A percentile compares a stretch with the other conserved stretches of the same genome.
These are phyloP conservation scores for Acacia confusa DNA, from an alignment of 306 rosid genomes.

Conservation along the genomic window DNA sequence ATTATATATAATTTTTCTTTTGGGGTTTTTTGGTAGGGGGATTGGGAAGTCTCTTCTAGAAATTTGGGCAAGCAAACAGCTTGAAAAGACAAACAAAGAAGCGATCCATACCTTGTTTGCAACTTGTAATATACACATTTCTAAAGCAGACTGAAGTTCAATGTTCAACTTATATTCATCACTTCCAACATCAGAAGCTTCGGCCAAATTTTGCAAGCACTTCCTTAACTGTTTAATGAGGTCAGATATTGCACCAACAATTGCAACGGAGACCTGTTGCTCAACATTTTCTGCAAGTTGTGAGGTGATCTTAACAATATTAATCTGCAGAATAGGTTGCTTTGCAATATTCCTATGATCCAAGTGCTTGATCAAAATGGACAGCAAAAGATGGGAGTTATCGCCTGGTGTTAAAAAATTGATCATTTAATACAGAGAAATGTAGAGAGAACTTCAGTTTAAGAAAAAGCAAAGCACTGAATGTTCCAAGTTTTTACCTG, in stretches of 20 bases:
- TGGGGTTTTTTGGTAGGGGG: background rate
- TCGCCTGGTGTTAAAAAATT: conserved; percentile 66
- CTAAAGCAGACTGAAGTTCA: conserved; percentile 73
- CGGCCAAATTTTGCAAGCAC: conserved; percentile 76
- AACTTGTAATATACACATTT: conserved; percentile 73
- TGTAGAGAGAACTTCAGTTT: conserved; percentile 2
- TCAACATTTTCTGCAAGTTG: conserved; percentile 73
- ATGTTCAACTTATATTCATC: conserved; percentile 47
- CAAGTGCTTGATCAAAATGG: conserved; percentile 93
- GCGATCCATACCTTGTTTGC: conserved; percentile 65
- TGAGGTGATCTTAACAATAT: conserved; percentile 58
- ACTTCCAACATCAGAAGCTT: conserved; percentile 45
- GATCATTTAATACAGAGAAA: conserved; percentile 27
- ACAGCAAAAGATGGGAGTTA: conserved; percentile 77
- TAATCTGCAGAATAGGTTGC: conserved; percentile 68
- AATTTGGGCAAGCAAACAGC: conserved; percentile 20
- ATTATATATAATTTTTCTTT: background rate
- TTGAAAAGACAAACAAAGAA: conserved; percentile 21
- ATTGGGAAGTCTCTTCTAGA: background rate
- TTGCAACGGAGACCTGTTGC: conserved; percentile 67
- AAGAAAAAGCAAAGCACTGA: conserved; percentile 13
- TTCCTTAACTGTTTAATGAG: conserved; percentile 83
- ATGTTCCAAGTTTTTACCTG: conserved; percentile 57
- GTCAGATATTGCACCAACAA: conserved; percentile 81
- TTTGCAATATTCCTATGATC: conserved; percentile 84